Percentiles rank a stretch among this genome's conserved stretches.
Evolutionary conservation across 1,284 basidiomycete species (phyloP).

Genomic region (Marasmius fiardii): DNA sequence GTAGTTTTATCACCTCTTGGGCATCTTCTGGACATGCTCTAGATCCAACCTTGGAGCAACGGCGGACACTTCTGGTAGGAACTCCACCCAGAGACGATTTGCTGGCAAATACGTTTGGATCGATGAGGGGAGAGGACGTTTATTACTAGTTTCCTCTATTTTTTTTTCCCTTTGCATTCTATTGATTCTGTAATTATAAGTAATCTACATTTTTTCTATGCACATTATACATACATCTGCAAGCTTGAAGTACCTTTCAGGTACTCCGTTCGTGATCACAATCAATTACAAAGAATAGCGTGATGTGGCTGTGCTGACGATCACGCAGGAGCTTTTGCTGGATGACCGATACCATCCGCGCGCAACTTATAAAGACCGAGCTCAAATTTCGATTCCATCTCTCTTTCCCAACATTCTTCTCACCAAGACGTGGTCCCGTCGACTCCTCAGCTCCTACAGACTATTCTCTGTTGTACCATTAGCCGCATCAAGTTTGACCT

Average conservation of each 20-base stretch:
- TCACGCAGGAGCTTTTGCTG: not conserved
- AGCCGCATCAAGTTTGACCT: constrained; percentile 5
- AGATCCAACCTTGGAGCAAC: not conserved
- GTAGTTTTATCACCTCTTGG: constrained; percentile 2
- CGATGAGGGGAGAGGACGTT: not conserved
- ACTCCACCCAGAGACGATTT: constrained; percentile 1
- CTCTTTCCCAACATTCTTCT: not conserved
- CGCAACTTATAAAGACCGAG: not conserved
- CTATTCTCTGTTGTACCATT: constrained; percentile 6
- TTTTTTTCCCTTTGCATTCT: not conserved
- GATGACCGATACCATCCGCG: not conserved
- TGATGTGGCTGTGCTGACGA: not conserved
- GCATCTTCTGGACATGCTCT: not conserved
- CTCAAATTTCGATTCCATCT: not conserved
- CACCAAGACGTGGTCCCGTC: constrained; percentile 12
- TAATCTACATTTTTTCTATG: not conserved
- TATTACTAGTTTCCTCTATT: not conserved
- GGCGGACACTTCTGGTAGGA: not conserved
- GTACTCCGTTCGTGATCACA: no score
- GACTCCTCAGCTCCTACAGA: constrained; percentile 2
- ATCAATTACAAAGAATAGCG: not conserved
- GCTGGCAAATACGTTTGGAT: not conserved
- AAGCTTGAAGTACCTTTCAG: no score
- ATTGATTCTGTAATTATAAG: not conserved
- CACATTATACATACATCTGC: no score